Conservation (phyloP, 805 yeast genomes). For the Kodamaea neixiangensis region DNA sequence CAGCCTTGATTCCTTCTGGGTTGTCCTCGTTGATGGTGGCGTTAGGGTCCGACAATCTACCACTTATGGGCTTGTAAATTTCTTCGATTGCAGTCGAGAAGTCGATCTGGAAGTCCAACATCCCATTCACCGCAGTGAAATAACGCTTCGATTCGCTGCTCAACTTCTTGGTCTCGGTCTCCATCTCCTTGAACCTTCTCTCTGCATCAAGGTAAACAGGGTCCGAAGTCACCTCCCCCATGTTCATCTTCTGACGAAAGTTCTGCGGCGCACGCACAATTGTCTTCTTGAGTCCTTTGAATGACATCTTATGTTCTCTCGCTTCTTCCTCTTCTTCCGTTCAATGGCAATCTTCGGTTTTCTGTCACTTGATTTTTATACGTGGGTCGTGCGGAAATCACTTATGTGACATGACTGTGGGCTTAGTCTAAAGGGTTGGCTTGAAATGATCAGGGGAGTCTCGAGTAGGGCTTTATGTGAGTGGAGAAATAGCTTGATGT, state of each 20-base stretch:
- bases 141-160: slow-evolving; percentile 90
- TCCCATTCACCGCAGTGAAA: slow-evolving; percentile 87
- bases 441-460: no score
- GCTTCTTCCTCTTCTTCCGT: not conserved
- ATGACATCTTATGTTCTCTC: slow-evolving; percentile 56
- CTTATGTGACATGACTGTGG: no score
- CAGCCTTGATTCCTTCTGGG: slow-evolving; percentile 94
- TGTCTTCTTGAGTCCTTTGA: slow-evolving; percentile 83
- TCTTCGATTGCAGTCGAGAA: slow-evolving; percentile 96
- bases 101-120: slow-evolving; percentile 91
- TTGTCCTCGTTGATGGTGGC: slow-evolving; percentile 87
- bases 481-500: no score
- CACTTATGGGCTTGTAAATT: slow-evolving; percentile 93
- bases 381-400: no score
- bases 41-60: slow-evolving; percentile 87
- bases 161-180: slow-evolving; percentile 82
- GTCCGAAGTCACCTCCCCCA: slow-evolving; percentile 66
- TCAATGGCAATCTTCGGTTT: not conserved
- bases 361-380: not conserved
- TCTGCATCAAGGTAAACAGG: slow-evolving; percentile 95
- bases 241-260: slow-evolving; percentile 86
- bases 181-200: slow-evolving; percentile 91
- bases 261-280: slow-evolving; percentile 88
- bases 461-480: no score
- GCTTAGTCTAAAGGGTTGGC: no score